Evolutionary conservation across 805 yeast genomes (phyloP).

Genomic region (Scheffersomyces coipomensis): DNA sequence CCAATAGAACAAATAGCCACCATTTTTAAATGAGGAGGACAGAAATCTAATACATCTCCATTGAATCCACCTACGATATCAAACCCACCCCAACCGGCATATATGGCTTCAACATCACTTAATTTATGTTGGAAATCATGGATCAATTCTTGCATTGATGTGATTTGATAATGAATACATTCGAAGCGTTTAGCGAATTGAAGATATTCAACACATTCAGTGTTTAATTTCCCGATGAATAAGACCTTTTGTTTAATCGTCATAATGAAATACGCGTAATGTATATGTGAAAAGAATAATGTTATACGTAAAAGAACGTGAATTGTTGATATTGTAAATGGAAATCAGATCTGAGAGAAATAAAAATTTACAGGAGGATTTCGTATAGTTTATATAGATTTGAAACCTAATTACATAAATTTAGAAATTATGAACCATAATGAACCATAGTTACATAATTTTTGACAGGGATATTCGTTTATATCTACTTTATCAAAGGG

Average conservation of each 20-base stretch:
- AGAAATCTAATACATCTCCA: constrained; percentile 37
- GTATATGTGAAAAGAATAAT: too few relatives aligned
- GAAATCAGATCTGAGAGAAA: too few relatives aligned
- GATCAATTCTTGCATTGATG: constrained; percentile 41
- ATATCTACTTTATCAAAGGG: too few relatives aligned
- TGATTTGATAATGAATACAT: constrained; percentile 37
- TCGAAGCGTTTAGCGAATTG: constrained; percentile 38
- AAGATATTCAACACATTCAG: constrained; percentile 43
- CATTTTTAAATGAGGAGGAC: constrained; percentile 46
- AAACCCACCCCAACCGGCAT: constrained; percentile 61
- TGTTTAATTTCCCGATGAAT: constrained; percentile 50
- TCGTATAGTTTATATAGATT: too few relatives aligned
- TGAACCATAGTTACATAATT: too few relatives aligned
- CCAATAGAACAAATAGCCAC: constrained; percentile 61
- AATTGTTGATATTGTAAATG: too few relatives aligned
- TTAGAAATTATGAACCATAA: too few relatives aligned
- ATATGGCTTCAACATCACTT: constrained; percentile 49
- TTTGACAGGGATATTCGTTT: too few relatives aligned
- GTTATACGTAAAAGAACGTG: too few relatives aligned
- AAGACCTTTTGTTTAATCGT: constrained; percentile 37
- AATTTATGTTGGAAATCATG: constrained; percentile 39
- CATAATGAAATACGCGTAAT: too few relatives aligned
- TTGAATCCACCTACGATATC: constrained; percentile 51
- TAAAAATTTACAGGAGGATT: too few relatives aligned
- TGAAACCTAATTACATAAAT: too few relatives aligned